Evolutionary conservation across 495 filamentous ascomycete species (phyloP), one percentile per base, ranked within the genome.

Genomic region (Melanomma pulvis-pyrius): DNA sequence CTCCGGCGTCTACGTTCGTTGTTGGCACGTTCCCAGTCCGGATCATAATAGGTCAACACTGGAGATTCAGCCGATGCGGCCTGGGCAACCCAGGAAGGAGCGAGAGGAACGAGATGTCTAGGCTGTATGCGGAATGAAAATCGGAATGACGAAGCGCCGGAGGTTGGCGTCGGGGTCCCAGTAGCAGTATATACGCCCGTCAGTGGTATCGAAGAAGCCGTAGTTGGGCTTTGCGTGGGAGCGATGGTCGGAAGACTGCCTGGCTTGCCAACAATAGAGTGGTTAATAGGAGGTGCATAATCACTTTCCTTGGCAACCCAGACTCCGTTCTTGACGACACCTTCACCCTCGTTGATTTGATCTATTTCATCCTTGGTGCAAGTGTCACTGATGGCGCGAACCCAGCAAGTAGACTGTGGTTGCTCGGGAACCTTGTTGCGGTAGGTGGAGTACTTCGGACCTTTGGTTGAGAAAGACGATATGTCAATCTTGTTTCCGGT

Each of bases 381-480:
- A 3, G 84, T 83, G 8, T 66, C 67, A 1, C 61, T 59, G 17
- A 85, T 76, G 56, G 75, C 75, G 41, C 87, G 80, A 7, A 89
- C 60, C 75, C 81, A 90, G 73, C 88, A 90, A 11, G 80, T 78
- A 1, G 59, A 28, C 0, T 63, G 9, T 2, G 53, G 34, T 26
- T 44, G 30, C 21, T 54, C 17, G 22, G 56, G 47, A 4, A 24
- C 44, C 15, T 72, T 78, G 55, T 82, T 76, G 2, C 74, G 77
- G 46, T 78, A 73, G 3, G 77, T 81, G 1, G 86, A 77, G 60
- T 82, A 82, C 22, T 73, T 54, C 6, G 80, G 74, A 5, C 88
- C 88, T 9, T 76, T 79, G 7, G 82, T 87, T 62, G 76, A 78
- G 73, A 84, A 89, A 24, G 63, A 72, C 11, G 75, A 73, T 6